Evolutionary conservation across 352 stramenopile species (phyloP).

Genomic region (Phytophthora constricta): DNA sequence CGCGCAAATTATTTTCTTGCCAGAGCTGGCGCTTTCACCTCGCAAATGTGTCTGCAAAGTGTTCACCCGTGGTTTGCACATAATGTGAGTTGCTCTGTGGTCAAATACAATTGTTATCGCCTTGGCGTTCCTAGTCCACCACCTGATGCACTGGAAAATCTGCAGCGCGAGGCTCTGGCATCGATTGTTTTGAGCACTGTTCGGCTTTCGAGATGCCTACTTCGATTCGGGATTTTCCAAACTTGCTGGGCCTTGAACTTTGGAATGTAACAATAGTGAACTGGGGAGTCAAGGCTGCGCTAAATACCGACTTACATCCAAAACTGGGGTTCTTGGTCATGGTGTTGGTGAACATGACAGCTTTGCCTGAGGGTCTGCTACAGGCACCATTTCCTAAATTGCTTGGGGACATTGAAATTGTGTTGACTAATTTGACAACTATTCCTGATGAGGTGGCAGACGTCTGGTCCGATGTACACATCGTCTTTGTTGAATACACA

Average conservation of each 20-base stretch:
- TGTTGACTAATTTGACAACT: conserved; percentile 33
- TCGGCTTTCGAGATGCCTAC: conserved; percentile 34
- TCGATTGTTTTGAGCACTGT: conserved; percentile 56
- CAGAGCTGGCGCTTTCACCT: not conserved
- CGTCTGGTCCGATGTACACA: conserved; percentile 13
- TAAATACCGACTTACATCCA: conserved; percentile 34
- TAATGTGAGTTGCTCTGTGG: conserved; percentile 39
- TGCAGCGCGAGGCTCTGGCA: conserved; percentile 19
- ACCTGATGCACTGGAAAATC: conserved; percentile 14
- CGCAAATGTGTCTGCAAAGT: conserved; percentile 24
- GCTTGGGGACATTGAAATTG: conserved; percentile 49
- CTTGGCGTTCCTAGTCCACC: conserved; percentile 4
- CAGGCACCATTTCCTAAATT: conserved; percentile 28
- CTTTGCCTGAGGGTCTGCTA: conserved; percentile 41
- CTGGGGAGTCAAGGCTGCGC: conserved; percentile 38
- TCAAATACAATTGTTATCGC: conserved; percentile 34
- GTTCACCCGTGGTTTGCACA: conserved; percentile 36
- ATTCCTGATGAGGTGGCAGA: conserved; percentile 34
- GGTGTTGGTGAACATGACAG: conserved; percentile 49
- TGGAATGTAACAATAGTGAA: conserved; percentile 54
- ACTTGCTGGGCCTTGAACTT: conserved; percentile 55
- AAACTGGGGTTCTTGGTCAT: conserved; percentile 42
- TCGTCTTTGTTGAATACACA: not conserved
- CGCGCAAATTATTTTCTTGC: not conserved
- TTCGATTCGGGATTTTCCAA: conserved; percentile 35